Evolutionary conservation across 2,329 filamentous ascomycete genomes (phyloP), one percentile per base, ranked within the genome.

Genomic region (Daldinia eschscholtzii): DNA sequence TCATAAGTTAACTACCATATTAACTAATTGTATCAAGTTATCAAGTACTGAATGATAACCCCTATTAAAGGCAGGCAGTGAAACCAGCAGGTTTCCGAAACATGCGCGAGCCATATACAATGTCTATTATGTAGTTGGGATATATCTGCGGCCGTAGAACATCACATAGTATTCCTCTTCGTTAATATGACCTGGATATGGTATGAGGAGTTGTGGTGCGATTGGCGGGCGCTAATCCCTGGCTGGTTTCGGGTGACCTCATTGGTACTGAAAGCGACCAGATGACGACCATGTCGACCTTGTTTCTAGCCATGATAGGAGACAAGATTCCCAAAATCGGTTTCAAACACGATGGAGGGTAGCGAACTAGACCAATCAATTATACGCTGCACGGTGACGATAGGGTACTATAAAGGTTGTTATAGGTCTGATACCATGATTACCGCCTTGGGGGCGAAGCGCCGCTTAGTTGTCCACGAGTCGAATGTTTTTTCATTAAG

Each of bases 211-310:
- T 26, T 39, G n/a, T 18, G 53, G 28, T 37, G 13, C 13, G 33
- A 56, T 37, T 37, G 35, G 53, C 33, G 12, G 35, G 35, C 53
- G 53, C 41, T 52, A 35, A 50, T 41, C 42, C 37, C 33, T 48
- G 35, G 53, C 13, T 57, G 53, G 41, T 23, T 52, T 23, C 18
- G 26, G 46, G 26, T 18, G 46, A 52, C 26, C 26, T 52, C 46
- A 52, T 66, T 66, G 67, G 58, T 52, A 26, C 15, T 57, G 20
- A 59, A 69, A 66, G 53, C 35, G 53, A 60, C 35, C 48, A 2
- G 48, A 61, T 61, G 57, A 55, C 53, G 41, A 33, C 23, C 33
- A 61, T 57, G 18, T 61, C 52, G 42, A 55, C 23, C 59, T 59
- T 59, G 39, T 48, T 62, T 65, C 56, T 48, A 33, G 13, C 13